phyloP scores from a whole-genome alignment of 1,284 basidiomycete species.

The Malassezia vespertilionis region DNA sequence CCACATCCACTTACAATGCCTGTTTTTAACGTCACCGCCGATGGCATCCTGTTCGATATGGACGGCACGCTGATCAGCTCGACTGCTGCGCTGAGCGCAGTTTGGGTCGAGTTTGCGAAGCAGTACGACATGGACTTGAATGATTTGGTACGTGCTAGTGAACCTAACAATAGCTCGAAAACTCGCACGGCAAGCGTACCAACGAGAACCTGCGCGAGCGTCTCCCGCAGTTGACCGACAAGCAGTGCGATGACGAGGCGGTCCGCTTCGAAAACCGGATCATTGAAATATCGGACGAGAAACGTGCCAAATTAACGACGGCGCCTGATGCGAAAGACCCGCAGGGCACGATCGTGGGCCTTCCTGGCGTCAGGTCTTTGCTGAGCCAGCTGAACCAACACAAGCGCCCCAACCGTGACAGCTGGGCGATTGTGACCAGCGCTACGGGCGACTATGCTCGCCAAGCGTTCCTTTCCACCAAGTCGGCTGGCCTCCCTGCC shows the following conservation, averaged over 20 bases:
- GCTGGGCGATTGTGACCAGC: slow-evolving; percentile 48
- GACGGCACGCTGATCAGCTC: slow-evolving; percentile 30
- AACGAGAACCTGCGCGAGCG: slow-evolving; percentile 25
- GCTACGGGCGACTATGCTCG: slow-evolving; percentile 43
- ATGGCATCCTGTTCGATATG: slow-evolving; percentile 27
- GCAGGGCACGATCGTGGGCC: slow-evolving; percentile 39
- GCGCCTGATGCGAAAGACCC: slow-evolving; percentile 7
- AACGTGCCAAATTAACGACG: slow-evolving; percentile 14
- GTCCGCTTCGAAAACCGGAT: slow-evolving; percentile 24
- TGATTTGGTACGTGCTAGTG: slow-evolving; percentile 14
- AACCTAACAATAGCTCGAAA: slow-evolving; percentile 10
- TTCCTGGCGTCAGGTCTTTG: slow-evolving; percentile 39
- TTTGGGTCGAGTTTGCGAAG: slow-evolving; percentile 22
- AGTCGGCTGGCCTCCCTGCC: slow-evolving; percentile 22
- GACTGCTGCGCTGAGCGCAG: slow-evolving; percentile 24
- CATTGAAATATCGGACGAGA: slow-evolving; percentile 25
- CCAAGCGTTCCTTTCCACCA: slow-evolving; percentile 30
- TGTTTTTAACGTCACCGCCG: slow-evolving; percentile 9
- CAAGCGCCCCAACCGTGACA: slow-evolving; percentile 4
- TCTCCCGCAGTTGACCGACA: slow-evolving; percentile 19
- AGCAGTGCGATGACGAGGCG: slow-evolving; percentile 20
- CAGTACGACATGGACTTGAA: slow-evolving; percentile 26
- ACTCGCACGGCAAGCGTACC: slow-evolving; percentile 29
- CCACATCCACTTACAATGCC: slow-evolving; percentile 13
- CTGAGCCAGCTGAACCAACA: slow-evolving; percentile 28